Percentiles rank a stretch among this genome's conserved stretches.
phyloP scores from a whole-genome alignment of 306 rosid species.

The Inga oerstediana region DNA sequence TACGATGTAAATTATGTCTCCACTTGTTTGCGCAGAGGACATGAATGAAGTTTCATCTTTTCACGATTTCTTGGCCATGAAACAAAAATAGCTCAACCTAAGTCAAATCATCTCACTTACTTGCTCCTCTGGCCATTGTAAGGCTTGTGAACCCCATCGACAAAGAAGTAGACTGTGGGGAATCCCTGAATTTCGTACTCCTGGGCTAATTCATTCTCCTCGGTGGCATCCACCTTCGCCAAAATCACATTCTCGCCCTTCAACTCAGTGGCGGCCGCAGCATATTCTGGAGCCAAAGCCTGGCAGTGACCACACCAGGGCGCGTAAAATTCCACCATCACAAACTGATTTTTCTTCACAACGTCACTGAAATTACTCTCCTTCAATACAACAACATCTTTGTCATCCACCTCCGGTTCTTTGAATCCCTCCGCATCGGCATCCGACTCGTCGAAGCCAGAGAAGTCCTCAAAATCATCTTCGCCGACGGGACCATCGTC shows the following conservation, averaged over 20 bases:
- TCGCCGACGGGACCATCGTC: constrained; percentile 36
- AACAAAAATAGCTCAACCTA: neutral
- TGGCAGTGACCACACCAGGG: constrained; percentile 99
- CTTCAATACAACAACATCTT: constrained; percentile 82
- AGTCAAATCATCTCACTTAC: constrained; percentile 40
- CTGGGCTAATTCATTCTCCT: constrained; percentile 78
- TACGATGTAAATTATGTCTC: neutral
- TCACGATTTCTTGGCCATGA: neutral
- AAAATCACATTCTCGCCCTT: constrained; percentile 66
- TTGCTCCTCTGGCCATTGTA: constrained; percentile 80
- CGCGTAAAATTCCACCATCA: constrained; percentile 95
- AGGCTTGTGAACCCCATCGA: constrained; percentile 87
- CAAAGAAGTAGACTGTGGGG: constrained; percentile 76
- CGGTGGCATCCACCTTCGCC: constrained; percentile 93
- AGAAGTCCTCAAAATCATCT: constrained; percentile 57
- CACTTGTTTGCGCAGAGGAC: neutral
- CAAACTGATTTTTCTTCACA: constrained; percentile 64
- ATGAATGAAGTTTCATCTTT: neutral
- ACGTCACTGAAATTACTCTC: constrained; percentile 78
- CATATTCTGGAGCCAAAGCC: constrained; percentile 85
- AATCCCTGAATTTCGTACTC: constrained; percentile 87
- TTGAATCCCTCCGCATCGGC: constrained; percentile 44
- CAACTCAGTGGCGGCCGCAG: constrained; percentile 90
- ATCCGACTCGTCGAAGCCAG: constrained; percentile 61
- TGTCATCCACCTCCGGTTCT: constrained; percentile 74